Base-by-base conservation (phyloP, 805 yeast species). In the Zygotorulaspora danielsina region DNA sequence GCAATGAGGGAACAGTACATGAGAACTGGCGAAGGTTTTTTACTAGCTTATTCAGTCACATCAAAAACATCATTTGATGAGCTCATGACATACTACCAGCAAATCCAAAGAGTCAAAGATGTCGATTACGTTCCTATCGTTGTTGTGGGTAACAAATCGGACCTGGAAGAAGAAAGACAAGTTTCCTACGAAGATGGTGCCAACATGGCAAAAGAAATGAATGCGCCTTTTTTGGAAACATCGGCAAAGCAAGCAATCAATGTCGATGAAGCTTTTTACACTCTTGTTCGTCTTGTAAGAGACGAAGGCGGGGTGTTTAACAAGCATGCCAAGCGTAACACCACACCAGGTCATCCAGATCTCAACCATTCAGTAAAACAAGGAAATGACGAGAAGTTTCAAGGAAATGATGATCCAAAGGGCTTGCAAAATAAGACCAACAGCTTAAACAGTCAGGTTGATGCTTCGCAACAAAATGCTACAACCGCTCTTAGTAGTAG, bases 21-120 rank as follows among this genome's bases (percentile, higher is more conserved):
- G 94, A 76, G 95, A 46, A 86, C 95, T 2, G 97, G 97, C 31
- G 96, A 89, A 64, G 97, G 97, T 11, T 89, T 89, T 54, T 66
- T 89, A 41, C 69, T 89, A 36, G 97, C 88, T 10, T 93, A 90
- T 61, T 79, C 93, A 21, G 84, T 93, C 48, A 87, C 93, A 34
- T 84, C 90, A 43, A 73, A 85, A 46, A 77, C 80, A 51, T 81
- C 96, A 2, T 85, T 89, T 61, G 90, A 87, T 52, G 94, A 90
- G 57, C 73, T 90, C 55, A 72, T 78, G 52, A 76, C 82, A 29
- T 93, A 88, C 65, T 79, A 77, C 61, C 86, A 83, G 51, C 94
- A 83, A 57, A 81, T 88, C 39, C 71, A 74, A 48, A 68, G 94
- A 34, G 90, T 85, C 39, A 85, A 85, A 66, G 90, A 81, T 51